Conservation (phyloP, 176 grass and related monocot genomes). For the Hyparrhenia diplandra region DNA sequence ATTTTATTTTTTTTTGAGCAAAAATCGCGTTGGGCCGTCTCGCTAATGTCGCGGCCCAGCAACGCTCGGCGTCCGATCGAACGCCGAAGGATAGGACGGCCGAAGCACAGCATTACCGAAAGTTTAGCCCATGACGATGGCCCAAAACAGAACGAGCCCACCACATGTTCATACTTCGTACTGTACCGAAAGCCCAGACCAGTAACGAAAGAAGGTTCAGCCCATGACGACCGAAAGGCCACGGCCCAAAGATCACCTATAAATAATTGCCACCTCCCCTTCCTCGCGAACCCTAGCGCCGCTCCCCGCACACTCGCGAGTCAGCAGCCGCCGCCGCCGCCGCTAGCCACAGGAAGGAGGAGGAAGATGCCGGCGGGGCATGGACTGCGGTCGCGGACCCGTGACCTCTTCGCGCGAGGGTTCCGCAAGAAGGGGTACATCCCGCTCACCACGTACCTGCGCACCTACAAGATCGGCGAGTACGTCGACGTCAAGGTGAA, state of each 20-base stretch:
- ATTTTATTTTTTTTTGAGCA: too few relatives aligned
- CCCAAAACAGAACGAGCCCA: too few relatives aligned
- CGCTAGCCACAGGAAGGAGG: conserved; percentile 5
- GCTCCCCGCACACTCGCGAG: neutral
- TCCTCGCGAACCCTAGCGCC: conserved; percentile 32
- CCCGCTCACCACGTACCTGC: conserved; percentile 72
- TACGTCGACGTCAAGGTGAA: conserved; percentile 92
- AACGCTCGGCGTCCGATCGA: too few relatives aligned
- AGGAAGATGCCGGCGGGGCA: conserved; percentile 80
- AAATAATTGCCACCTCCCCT: neutral
- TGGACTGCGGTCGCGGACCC: conserved; percentile 67
- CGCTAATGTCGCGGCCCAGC: too few relatives aligned
- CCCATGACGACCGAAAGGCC: neutral
- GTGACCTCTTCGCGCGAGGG: conserved; percentile 59
- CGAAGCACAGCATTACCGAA: too few relatives aligned
- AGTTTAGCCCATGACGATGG: too few relatives aligned
- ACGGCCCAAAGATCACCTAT: conserved; percentile 3
- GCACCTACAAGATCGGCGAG: conserved; percentile 88
- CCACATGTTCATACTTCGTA: neutral
- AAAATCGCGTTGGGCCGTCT: too few relatives aligned
- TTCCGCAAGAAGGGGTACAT: conserved; percentile 92
- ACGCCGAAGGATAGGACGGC: too few relatives aligned
- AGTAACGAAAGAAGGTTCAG: neutral
- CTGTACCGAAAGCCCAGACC: neutral
- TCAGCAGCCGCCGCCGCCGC: conserved; percentile 18